phyloP scores from a whole-genome alignment of 768 basidiomycete genomes.

The Mycena kentingensis region DNA sequence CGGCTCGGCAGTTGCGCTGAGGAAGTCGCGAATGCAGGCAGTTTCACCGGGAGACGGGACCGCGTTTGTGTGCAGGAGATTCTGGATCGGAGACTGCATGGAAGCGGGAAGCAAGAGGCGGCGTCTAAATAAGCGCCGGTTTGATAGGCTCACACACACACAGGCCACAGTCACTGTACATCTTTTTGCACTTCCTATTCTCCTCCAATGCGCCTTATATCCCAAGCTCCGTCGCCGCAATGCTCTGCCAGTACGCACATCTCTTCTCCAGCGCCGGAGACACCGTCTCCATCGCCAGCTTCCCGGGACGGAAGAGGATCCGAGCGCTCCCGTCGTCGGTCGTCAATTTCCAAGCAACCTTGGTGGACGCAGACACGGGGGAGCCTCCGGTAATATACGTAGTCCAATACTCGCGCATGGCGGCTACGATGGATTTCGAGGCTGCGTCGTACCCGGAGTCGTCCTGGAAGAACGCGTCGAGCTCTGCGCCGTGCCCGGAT shows the following conservation, averaged over 20 bases:
- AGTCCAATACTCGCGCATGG: slow-evolving; percentile 43
- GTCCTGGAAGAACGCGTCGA: slow-evolving; percentile 39
- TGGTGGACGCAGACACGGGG: slow-evolving; percentile 28
- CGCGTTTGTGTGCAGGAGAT: too few species aligned
- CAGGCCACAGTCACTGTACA: too few species aligned
- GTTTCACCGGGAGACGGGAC: too few species aligned
- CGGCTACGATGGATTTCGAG: slow-evolving; percentile 34
- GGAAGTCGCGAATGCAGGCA: too few species aligned
- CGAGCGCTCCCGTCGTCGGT: slow-evolving; percentile 30
- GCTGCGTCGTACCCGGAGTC: slow-evolving; percentile 28
- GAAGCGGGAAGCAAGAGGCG: too few species aligned
- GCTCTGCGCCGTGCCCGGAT: slow-evolving; percentile 39
- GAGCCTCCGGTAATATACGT: slow-evolving; percentile 39
- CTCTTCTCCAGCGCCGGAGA: slow-evolving; percentile 19
- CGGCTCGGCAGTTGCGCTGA: too few species aligned
- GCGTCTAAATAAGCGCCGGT: too few species aligned
- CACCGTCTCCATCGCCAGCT: slow-evolving; percentile 28
- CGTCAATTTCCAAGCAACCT: slow-evolving; percentile 25
- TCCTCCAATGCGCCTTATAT: too few species aligned
- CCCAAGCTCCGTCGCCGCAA: slow-evolving; percentile 17
- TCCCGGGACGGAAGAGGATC: slow-evolving; percentile 32
- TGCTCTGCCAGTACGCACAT: slow-evolving; percentile 36
- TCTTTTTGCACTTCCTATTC: too few species aligned
- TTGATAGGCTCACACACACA: too few species aligned
- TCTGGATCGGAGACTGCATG: too few species aligned